phyloP scores from a whole-genome alignment of 2,329 filamentous ascomycete genomes.

The Kalaharituber pfeilii region DNA sequence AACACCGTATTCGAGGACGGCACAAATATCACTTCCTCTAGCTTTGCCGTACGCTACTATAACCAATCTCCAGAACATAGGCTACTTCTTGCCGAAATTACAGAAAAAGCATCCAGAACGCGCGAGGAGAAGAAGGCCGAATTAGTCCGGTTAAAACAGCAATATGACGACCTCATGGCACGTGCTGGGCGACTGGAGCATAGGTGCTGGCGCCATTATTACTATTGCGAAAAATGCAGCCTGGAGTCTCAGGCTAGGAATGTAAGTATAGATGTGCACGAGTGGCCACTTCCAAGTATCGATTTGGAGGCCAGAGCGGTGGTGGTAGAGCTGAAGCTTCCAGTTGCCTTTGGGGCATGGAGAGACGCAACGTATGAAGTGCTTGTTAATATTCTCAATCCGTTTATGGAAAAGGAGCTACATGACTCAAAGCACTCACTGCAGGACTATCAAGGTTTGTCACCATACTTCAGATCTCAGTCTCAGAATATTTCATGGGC shows the following conservation, averaged over 20 bases:
- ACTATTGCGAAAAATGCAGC: not conserved
- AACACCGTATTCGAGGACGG: no score
- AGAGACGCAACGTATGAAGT: not conserved
- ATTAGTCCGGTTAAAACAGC: no score
- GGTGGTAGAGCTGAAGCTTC: not conserved
- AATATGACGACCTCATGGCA: no score
- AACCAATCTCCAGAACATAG: not conserved
- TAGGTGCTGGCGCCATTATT: no score
- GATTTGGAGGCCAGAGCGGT: not conserved
- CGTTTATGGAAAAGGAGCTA: not conserved
- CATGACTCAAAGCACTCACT: not conserved
- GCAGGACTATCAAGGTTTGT: not conserved
- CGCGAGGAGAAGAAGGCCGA: no score
- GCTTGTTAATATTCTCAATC: no score
- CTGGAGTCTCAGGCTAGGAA: not conserved
- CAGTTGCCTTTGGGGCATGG: not conserved
- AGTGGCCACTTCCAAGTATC: not conserved
- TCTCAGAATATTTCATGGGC: constrained; percentile 2
- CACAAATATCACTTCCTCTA: no score
- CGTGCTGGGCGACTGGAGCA: no score
- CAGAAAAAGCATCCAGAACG: no score
- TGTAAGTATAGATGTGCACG: not conserved
- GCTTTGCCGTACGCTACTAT: not conserved
- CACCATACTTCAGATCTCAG: not conserved
- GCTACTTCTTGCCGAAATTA: not conserved